Base-by-base conservation (phyloP, 306 rosid species). In the Comarum palustre region DNA sequence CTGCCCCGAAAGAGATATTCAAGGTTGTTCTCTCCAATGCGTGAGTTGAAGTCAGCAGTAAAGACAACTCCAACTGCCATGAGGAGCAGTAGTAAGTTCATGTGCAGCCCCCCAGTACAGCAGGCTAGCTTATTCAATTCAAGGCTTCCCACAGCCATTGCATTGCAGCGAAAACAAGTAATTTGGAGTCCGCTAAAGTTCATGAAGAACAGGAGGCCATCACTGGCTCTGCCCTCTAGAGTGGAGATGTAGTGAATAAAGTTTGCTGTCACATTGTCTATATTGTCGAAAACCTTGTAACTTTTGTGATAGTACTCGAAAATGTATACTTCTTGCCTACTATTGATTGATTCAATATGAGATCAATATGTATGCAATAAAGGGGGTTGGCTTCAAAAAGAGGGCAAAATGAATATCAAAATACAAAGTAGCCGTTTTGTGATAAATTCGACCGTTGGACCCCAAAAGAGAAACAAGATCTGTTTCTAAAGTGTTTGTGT, bases 111-210 rank as follows among this genome's bases (percentile, higher is more conserved):
- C 39, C 90, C 96, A 43, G 22, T 69, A 34, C 86, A 72, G 68
- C 86, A 72, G 62, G 85, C 83, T 68, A 83, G 80, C 47, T 84
- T 87, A 15, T 24, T 68, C 66, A 31, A 78, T 55, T 76, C 72
- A 15, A 89, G 88, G 73, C 79, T 82, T 77, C 74, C 87, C 15
- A 47, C 87, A 31, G 79, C 73, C 25, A 46, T 91, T 70, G 88
- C 97, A 5, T 74, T 91, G 25, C 91, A 72, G 57, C 62, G 93
- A 52, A 91, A 83, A 73, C 82, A 92, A 59, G 29, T 95, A 14
- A 76, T 91, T 29, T 95, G 99, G 99, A 94, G 99, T 78, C 95
- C 99, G 16, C 86, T 94, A 22, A 86, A 80, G 86, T 73, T 83
- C 66, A 29, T 94, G 79, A 85, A 71, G 75, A 76, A 36, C 74